Evolutionary conservation across 2,329 filamentous ascomycete genomes (phyloP), one percentile per base, ranked within the genome.

Genomic region (Ascochyta koolunga): DNA sequence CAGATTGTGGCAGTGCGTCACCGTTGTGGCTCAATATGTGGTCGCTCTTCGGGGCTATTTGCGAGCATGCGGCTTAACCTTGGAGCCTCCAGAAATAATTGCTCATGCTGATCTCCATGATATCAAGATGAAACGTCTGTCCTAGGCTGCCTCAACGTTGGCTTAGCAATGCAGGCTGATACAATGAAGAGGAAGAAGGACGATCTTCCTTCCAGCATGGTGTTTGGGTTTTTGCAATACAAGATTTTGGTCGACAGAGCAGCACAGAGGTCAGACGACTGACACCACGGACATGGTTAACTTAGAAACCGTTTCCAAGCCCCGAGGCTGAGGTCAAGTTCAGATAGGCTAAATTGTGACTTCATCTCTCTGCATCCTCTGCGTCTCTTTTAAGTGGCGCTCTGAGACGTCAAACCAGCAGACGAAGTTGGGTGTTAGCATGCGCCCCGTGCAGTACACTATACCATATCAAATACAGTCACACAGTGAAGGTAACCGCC

Each of bases 1-100:
- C 11, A n/a, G 11, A 10, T 4, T 40, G 53, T 56, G 47, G 53
- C 53, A 25, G 53, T 56, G 47, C 36, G 9, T 9, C 22, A 21
- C 22, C 8, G 27, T 11, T 24, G 25, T 35, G 21, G 33, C 33
- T 36, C 27, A 27, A 21, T 10, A 19, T 44, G 10, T n/a, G 24
- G 31, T 13, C 11, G 27, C 11, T 13, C 27, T 29, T 29, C 10
- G 10, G 27, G 13, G 27, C 27, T 10, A 29, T 29, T 29, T 15
- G 11, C 4, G 27, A 29, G 15, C 27, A 15, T 29, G n/a, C n/a
- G n/a, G n/a, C n/a, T n/a, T n/a, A n/a, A n/a, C 8, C 27, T 29
- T 13, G 10, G 27, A 29, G 19, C 25, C 1, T 22, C 25, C 18
- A 35, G 22, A 21, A 7, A 7, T 42, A 8, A 11, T 11, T 32